Evolutionary conservation across 192 early-diverging fungal genomes (phyloP), one percentile per base, ranked within the genome.

Genomic region (Lunasporangiospora selenospora): DNA sequence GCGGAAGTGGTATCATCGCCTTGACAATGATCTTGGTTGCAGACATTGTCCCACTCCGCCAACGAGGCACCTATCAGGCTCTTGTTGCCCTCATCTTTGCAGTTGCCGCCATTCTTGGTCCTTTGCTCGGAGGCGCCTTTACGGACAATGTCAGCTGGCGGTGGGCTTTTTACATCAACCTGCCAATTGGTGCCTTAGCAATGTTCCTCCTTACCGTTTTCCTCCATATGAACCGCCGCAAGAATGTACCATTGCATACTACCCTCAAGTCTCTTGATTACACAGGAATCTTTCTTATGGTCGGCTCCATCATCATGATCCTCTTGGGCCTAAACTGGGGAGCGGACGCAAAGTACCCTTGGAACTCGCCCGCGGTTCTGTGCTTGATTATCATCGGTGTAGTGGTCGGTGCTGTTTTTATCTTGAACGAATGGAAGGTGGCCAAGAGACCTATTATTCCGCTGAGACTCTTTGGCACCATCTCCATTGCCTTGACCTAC

Each of bases 81-180:
- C 75, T 91, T 11, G 46, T 92, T 26, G 87, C 85, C 38, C 81
- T 85, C 19, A 79, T 91, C 31, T 93, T 90, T 75, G 88, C 88
- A 3, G 57, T 92, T 29, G 81, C 90, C 13, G 86, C 85, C 2
- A 85, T 92, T 4, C 66, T 92, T 31, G 94, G 91, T 0, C 94
- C 94, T 12, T 65, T 96, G 9, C 54, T 92, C 1, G 94, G 94
- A 24, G 94, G 94, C 7, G 63, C 84, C 8, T 90, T 96, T 40
- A 80, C 88, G 0, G 94, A 95, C 57, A 48, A 71, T 62, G 62
- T 63, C 58, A 81, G 75, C 12, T 90, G 88, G 88, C 79, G 88
- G 29, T 90, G 90, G 85, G 90, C 84, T 29, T 93, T 93, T 50
- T 96, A 83, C 77, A 86, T 93, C 79, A 94, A 94, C 73, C 65